Evolutionary conservation across 164 flowering plant genomes (phyloP), one percentile per base, ranked within the genome.

Genomic region (Vitis rotundifolia): DNA sequence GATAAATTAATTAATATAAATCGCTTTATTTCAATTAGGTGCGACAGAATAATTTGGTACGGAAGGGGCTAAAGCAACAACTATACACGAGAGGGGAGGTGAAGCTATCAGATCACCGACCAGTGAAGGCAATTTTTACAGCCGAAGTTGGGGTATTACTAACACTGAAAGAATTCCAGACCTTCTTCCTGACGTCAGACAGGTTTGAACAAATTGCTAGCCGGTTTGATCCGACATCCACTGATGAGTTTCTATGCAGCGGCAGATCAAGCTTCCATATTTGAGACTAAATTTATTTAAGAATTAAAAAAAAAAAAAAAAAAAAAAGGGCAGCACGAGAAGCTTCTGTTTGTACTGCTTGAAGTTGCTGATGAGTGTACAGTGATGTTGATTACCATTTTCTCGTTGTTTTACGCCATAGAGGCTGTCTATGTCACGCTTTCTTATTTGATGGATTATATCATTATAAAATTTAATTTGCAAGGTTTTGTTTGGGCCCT

Each of bases 21-120:
- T 8, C 11, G 22, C 2, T 64, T 18, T 26, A 8, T 52, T 18
- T 16, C 9, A 14, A 56, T 4, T 53, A 84, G 87, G 87, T 84
- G 85, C 54, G 88, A 84, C 57, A 62, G 88, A 31, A 84, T 84
- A 60, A 75, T 84, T n/a, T 84, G 88, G 88, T 28, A 11, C 18
- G 84, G 6, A 53, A 78, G 16, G 84, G 82, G 49, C 37, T 82
- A 49, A 82, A 72, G 73, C 88, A 84, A 62, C 77, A 63, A 19
- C 16, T 49, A 11, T 84, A 84, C 64, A 47, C 68, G 0, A 74
- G 85, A 77, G 79, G 81, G 7, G 84, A 80, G 63, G 47, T 60
- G 12, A 80, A 67, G 15, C 16, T 84, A 49, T 84, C 88, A 0
- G 88, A 84, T 71, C 88, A 84, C 53, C 76, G 85, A 65, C 88